Evolutionary conservation across 768 basidiomycete species (phyloP).

Genomic region (Suillus americanus): DNA sequence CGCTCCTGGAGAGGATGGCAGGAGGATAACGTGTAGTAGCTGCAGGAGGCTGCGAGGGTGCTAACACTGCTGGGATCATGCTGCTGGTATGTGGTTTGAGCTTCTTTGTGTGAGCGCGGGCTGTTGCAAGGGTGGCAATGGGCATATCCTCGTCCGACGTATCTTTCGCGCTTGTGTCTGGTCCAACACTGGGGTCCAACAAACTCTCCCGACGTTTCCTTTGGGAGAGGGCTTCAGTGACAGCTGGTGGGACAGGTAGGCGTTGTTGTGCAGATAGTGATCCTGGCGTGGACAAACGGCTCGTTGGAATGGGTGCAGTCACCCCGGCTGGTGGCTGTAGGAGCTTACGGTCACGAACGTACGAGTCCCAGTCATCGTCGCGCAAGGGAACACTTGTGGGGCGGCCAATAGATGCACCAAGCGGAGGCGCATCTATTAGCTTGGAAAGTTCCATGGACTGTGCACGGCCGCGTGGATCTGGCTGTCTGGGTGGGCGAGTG

Average conservation of each 20-base stretch:
- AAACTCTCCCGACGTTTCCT: slow-evolving; percentile 74
- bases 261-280: slow-evolving; percentile 32
- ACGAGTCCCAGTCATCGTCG: slow-evolving; percentile 84
- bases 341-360: slow-evolving; percentile 82
- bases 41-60: slow-evolving; percentile 26
- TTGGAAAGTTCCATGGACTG: slow-evolving; percentile 71
- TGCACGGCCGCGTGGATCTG: slow-evolving; percentile 67
- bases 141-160: slow-evolving; percentile 35
- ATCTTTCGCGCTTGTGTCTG: slow-evolving; percentile 32
- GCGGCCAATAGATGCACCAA: slow-evolving; percentile 58
- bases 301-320: slow-evolving; percentile 74
- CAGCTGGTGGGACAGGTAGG: slow-evolving; percentile 64
- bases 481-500: slow-evolving; percentile 66
- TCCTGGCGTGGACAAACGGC: slow-evolving; percentile 37
- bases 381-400: slow-evolving; percentile 74
- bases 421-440: slow-evolving; percentile 40
- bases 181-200: slow-evolving; percentile 42
- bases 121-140: slow-evolving; percentile 21
- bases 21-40: slow-evolving; percentile 22
- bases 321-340: slow-evolving; percentile 82
- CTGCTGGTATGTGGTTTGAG: slow-evolving; percentile 18
- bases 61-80: slow-evolving; percentile 26
- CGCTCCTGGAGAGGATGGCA: slow-evolving; percentile 22
- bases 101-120: slow-evolving; percentile 20
- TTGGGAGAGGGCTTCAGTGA: slow-evolving; percentile 69